Evolutionary conservation across 2,329 filamentous ascomycete genomes (phyloP).

Genomic region (Stachybotrys chartarum): DNA sequence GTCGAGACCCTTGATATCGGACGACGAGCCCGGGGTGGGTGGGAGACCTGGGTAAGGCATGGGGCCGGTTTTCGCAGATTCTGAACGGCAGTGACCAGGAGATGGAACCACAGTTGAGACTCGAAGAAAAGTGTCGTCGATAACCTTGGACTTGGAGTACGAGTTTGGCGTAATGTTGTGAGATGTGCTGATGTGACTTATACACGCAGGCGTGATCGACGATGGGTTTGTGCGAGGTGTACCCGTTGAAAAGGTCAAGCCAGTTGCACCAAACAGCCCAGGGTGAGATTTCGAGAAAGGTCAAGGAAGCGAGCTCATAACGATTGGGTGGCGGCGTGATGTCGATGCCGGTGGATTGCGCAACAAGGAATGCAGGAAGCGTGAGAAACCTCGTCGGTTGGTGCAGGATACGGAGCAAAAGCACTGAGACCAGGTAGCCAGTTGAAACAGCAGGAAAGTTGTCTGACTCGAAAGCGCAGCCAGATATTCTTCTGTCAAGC

Average conservation of each 20-base stretch:
- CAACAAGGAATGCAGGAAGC: background rate
- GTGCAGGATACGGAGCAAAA: no score
- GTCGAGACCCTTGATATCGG: constrained; percentile 70
- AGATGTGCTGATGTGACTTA: background rate
- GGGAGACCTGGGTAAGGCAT: constrained; percentile 37
- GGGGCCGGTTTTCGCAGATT: background rate
- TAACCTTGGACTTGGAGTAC: background rate
- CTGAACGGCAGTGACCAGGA: no score
- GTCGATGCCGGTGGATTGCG: background rate
- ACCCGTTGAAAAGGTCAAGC: background rate
- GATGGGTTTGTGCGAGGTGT: no score
- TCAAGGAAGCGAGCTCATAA: background rate
- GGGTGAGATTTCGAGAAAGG: background rate
- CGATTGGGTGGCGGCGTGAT: background rate
- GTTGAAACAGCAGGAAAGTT: background rate
- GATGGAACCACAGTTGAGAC: no score
- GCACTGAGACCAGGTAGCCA: background rate
- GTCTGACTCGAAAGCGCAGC: no score
- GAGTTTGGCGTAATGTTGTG: background rate
- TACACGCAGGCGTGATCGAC: no score
- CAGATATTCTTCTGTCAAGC: background rate
- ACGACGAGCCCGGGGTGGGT: constrained; percentile 72
- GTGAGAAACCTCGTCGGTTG: background rate
- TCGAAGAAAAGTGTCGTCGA: background rate
- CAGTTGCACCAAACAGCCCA: background rate